Evolutionary conservation across 768 basidiomycete genomes (phyloP).

Genomic region (Rhodotorula paludigena): DNA sequence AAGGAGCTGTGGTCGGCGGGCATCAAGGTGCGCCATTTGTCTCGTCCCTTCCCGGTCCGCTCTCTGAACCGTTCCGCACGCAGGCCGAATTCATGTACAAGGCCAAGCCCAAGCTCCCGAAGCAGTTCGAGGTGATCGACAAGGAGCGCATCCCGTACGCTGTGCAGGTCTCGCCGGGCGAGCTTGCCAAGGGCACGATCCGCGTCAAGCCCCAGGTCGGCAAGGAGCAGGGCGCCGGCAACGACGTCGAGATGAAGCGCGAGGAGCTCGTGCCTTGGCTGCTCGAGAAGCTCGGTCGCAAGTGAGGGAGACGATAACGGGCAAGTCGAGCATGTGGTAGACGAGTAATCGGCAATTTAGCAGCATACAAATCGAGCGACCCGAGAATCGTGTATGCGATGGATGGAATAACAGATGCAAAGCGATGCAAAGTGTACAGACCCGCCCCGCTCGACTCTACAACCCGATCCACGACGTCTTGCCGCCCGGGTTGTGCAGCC

Average conservation of each 20-base stretch:
- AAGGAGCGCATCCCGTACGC: slow-evolving; percentile 88
- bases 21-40: slow-evolving; percentile 62
- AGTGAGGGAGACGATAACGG: background rate
- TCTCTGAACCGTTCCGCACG: background rate
- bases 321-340: background rate
- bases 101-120: slow-evolving; percentile 76
- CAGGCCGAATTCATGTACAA: slow-evolving; percentile 91
- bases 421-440: background rate
- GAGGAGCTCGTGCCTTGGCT: slow-evolving; percentile 32
- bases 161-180: slow-evolving; percentile 80
- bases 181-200: slow-evolving; percentile 76
- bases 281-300: slow-evolving; percentile 22
- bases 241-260: slow-evolving; percentile 39
- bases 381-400: too few relatives aligned
- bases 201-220: slow-evolving; percentile 71
- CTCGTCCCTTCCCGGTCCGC: background rate
- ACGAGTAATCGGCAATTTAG: background rate
- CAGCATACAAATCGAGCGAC: background rate
- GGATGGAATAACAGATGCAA: too few relatives aligned
- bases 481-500: slow-evolving; percentile 83
- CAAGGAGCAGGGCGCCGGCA: slow-evolving; percentile 59
- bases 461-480: slow-evolving; percentile 49
- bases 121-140: slow-evolving; percentile 86
- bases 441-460: background rate
- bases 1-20: slow-evolving; percentile 76